Base-by-base conservation (phyloP, 345 rosid genomes). In the Corchorus olitorius region DNA sequence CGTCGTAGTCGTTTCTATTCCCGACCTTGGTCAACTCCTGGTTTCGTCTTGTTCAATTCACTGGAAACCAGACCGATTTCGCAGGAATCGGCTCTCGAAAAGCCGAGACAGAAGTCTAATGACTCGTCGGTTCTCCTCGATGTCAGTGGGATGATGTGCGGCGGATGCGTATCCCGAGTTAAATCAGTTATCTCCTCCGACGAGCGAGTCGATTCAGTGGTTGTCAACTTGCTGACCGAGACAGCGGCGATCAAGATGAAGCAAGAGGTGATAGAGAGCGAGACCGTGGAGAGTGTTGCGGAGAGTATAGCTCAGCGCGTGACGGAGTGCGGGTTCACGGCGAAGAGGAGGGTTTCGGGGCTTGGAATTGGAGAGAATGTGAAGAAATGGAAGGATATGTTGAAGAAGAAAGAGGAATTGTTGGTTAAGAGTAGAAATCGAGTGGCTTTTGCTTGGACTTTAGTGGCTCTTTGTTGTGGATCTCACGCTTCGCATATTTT, bases 391-490 rank as follows among this genome's bases (percentile, higher is more conserved):
- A 83, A 86, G 79, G 97, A 88, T 48, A 89, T 87, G 93, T 87
- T 78, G 63, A 78, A 75, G 82, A 92, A 87, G 88, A 93, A 93
- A 81, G 98, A 95, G 81, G 94, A 93, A 22, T 65, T 90, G 88
- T 80, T 93, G 2, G 74, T 81, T 39, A 86, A 86, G 89, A 92
- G 93, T n/a, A 88, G 94, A 84, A 90, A 92, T 17, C 89, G 98
- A 10, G 97, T 93, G 75, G 90, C 92, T 10, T 88, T 95, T 78
- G 97, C 99, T 11, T 93, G 99, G 99, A 93, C 93, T 50, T 81
- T 93, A 84, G 99, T 92, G 82, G 97, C 99, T 37, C 64, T 96
- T 78, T 96, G 97, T 81, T 93, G 99, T 76, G 98, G 99, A 39
- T 88, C 98, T 45, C 99, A 95, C 45, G 87, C 89, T 86, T 88